These are phyloP conservation scores for Vitis rupestris DNA, from an alignment of 164 flowering plant species.

Conservation along the genomic window DNA sequence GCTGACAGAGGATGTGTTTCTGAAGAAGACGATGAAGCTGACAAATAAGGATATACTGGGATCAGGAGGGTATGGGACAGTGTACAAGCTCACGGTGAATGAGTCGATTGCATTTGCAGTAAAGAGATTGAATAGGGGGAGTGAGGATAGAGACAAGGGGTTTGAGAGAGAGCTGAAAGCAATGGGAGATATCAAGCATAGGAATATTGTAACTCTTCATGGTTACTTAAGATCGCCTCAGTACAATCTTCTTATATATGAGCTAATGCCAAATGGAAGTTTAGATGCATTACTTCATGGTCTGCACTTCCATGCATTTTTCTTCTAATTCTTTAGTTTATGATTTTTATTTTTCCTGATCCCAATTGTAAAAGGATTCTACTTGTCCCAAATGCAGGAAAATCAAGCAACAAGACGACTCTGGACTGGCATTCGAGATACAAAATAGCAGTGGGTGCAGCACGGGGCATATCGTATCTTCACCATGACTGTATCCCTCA, in stretches of 20 bases:
- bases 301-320: background rate
- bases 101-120: slow-evolving; percentile 72
- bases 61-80: slow-evolving; percentile 83
- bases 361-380: too few relatives aligned
- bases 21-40: slow-evolving; percentile 76
- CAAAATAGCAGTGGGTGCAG: slow-evolving; percentile 86
- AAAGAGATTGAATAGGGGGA: slow-evolving; percentile 65
- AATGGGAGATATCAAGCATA: slow-evolving; percentile 92
- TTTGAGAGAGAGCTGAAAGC: slow-evolving; percentile 91
- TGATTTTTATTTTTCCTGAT: too few relatives aligned
- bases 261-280: slow-evolving; percentile 94
- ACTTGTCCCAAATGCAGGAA: slow-evolving; percentile 47
- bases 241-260: slow-evolving; percentile 86
- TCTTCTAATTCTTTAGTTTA: too few relatives aligned
- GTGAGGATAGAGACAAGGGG: slow-evolving; percentile 68
- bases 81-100: slow-evolving; percentile 53
- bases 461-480: slow-evolving; percentile 86
- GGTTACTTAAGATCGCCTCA: slow-evolving; percentile 78
- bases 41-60: slow-evolving; percentile 85
- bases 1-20: slow-evolving; percentile 46
- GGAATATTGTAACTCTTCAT: slow-evolving; percentile 82
- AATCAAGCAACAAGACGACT: slow-evolving; percentile 36
- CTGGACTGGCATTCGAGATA: slow-evolving; percentile 84
- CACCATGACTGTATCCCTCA: slow-evolving; percentile 97
- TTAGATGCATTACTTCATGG: slow-evolving; percentile 70